A percentile compares a stretch with the other conserved stretches of the same genome.
Evolutionary conservation across 2,329 filamentous ascomycete species (phyloP).

Genomic region (Talaromyces marneffei): DNA sequence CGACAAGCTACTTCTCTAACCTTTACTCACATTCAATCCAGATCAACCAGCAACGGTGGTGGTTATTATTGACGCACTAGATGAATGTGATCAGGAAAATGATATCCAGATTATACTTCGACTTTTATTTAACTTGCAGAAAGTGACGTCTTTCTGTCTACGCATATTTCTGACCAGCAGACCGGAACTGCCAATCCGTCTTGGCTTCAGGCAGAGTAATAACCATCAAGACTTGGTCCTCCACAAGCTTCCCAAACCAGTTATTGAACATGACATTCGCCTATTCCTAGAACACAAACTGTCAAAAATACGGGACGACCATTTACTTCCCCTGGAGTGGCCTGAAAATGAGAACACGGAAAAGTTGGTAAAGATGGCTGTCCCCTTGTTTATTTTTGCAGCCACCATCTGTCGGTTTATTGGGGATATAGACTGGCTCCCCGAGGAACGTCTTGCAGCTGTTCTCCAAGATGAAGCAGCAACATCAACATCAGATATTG

Average conservation of each 20-base stretch:
- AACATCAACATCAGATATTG: slow-evolving; percentile 18
- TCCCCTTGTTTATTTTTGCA: slow-evolving; percentile 18
- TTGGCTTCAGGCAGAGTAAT: slow-evolving; percentile 15
- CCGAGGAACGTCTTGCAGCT: too few relatives aligned
- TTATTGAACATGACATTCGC: slow-evolving; percentile 23
- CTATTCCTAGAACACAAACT: slow-evolving; percentile 22
- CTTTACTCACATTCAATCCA: slow-evolving; percentile 14
- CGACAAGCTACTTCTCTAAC: slow-evolving; percentile 21
- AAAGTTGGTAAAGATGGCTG: slow-evolving; percentile 24
- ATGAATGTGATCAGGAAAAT: slow-evolving; percentile 25
- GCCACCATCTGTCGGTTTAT: slow-evolving; percentile 23
- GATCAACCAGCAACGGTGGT: slow-evolving; percentile 9
- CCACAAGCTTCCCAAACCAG: slow-evolving; percentile 21
- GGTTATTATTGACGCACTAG: slow-evolving; percentile 27
- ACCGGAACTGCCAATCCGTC: slow-evolving; percentile 21
- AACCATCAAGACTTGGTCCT: slow-evolving; percentile 11
- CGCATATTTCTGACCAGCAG: slow-evolving; percentile 28
- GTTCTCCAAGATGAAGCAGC: slow-evolving; percentile 15
- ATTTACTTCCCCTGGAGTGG: slow-evolving; percentile 20
- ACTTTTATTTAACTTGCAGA: slow-evolving; percentile 17
- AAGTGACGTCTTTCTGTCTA: slow-evolving; percentile 16
- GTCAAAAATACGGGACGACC: slow-evolving; percentile 4
- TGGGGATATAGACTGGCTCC: too few relatives aligned
- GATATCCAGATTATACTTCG: slow-evolving; percentile 20
- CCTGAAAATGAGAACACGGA: slow-evolving; percentile 20